Evolutionary conservation across 108 stramenopile species (phyloP).

Genomic region (Skeletonema menzelii): DNA sequence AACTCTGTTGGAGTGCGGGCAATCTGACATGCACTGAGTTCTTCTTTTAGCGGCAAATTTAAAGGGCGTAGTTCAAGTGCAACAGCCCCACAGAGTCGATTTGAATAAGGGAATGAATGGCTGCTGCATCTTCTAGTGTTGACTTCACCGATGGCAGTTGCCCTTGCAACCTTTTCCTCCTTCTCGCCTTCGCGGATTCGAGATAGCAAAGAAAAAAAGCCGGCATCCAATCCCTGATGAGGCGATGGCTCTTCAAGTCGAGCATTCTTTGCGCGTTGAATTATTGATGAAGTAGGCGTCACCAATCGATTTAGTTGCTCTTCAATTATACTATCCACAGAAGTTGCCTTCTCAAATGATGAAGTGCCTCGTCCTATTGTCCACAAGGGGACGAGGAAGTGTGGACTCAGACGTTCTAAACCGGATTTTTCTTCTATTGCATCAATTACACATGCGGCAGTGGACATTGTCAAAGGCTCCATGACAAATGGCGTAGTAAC

Average conservation of each 20-base stretch:
- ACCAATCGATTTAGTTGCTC: slow-evolving; percentile 30
- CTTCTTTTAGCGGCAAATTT: slow-evolving; percentile 36
- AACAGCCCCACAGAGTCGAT: slow-evolving; percentile 33
- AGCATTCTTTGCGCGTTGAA: slow-evolving; percentile 12
- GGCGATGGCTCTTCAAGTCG: slow-evolving; percentile 32
- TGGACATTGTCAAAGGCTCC: slow-evolving; percentile 53
- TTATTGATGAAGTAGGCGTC: slow-evolving; percentile 29
- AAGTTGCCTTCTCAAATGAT: slow-evolving; percentile 40
- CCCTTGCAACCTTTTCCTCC: slow-evolving; percentile 27
- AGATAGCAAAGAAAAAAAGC: slow-evolving; percentile 43
- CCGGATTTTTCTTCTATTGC: slow-evolving; percentile 34
- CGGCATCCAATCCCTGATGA: slow-evolving; percentile 18
- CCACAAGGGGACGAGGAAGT: slow-evolving; percentile 60
- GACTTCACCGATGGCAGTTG: slow-evolving; percentile 42
- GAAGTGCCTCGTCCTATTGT: slow-evolving; percentile 54
- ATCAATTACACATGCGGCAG: slow-evolving; percentile 50
- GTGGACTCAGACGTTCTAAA: slow-evolving; percentile 46
- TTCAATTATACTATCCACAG: slow-evolving; percentile 50
- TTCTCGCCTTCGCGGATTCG: slow-evolving; percentile 35
- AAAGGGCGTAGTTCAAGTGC: slow-evolving; percentile 36
- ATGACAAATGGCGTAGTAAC: slow-evolving; percentile 90
- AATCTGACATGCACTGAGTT: slow-evolving; percentile 38
- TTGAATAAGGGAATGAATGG: slow-evolving; percentile 53
- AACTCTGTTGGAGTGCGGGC: slow-evolving; percentile 63
- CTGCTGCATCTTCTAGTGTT: slow-evolving; percentile 60